These are phyloP conservation scores for Penicillium ochrochloron DNA, from an alignment of 495 filamentous ascomycete species.

Conservation along the genomic window DNA sequence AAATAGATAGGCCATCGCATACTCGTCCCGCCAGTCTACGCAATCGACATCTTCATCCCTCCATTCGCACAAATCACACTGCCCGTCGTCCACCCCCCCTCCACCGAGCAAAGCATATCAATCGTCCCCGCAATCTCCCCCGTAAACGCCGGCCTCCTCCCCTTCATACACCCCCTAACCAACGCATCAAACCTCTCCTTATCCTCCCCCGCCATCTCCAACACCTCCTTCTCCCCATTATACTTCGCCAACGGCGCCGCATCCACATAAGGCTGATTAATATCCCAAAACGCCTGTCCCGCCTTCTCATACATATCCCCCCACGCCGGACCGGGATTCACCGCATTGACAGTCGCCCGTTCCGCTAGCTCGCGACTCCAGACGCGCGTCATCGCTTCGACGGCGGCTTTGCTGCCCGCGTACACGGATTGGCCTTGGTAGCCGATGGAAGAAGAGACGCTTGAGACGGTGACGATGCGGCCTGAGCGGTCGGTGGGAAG, in stretches of 20 bases:
- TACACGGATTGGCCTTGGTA: conserved; percentile 68
- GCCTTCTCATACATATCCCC: conserved; percentile 45
- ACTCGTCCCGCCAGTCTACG: not conserved
- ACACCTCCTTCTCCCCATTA: not conserved
- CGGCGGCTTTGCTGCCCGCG: conserved; percentile 75
- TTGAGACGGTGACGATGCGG: conserved; percentile 71
- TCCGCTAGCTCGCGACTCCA: conserved; percentile 76
- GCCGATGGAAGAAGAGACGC: conserved; percentile 64
- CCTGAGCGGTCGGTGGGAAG: conserved; percentile 72
- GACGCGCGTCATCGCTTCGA: conserved; percentile 80
- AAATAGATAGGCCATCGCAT: too few species aligned
- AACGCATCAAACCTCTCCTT: not conserved
- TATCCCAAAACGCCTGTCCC: conserved; percentile 21
- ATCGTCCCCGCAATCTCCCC: conserved; percentile 75
- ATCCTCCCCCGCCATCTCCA: not conserved
- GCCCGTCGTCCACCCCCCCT: conserved; percentile 74
- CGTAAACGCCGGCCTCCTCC: conserved; percentile 39
- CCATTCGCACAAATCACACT: conserved; percentile 76
- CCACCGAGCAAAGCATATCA: conserved; percentile 71
- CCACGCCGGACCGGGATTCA: conserved; percentile 66
- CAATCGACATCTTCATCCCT: conserved; percentile 27
- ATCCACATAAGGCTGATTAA: conserved; percentile 30
- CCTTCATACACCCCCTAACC: not conserved
- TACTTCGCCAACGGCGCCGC: conserved; percentile 33
- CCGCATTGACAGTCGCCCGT: conserved; percentile 71